Evolutionary conservation across 2,329 filamentous ascomycete genomes (phyloP).

Genomic region (Xylogone sp.): DNA sequence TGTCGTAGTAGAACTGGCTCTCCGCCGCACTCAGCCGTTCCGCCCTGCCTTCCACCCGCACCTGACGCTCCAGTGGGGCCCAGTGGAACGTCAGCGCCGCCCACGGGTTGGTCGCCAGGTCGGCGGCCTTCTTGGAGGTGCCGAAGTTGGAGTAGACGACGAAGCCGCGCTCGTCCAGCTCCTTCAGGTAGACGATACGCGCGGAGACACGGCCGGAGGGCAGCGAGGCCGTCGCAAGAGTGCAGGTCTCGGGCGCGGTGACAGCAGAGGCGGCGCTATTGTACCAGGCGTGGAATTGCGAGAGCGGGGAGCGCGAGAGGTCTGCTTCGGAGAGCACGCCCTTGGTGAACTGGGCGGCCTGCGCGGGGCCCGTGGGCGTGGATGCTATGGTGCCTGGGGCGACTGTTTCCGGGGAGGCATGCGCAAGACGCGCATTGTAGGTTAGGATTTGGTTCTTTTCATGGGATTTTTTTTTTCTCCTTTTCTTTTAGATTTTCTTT

Average conservation of each 20-base stretch:
- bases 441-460: slow-evolving; percentile 1
- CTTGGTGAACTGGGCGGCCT: slow-evolving; percentile 70
- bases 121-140: slow-evolving; percentile 64
- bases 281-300: slow-evolving; percentile 92
- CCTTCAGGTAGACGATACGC: slow-evolving; percentile 91
- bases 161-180: slow-evolving; percentile 74
- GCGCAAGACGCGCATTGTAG: not conserved
- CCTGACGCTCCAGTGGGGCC: slow-evolving; percentile 81
- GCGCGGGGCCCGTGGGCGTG: slow-evolving; percentile 41
- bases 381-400: slow-evolving; percentile 58
- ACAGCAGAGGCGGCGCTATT: slow-evolving; percentile 55
- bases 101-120: slow-evolving; percentile 70
- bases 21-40: slow-evolving; percentile 67
- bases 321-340: slow-evolving; percentile 58
- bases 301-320: slow-evolving; percentile 61
- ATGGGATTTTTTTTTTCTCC: too few relatives aligned
- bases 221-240: slow-evolving; percentile 77
- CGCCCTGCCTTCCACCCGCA: slow-evolving; percentile 77
- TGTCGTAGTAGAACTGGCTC: slow-evolving; percentile 66
- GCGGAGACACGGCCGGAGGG: slow-evolving; percentile 81
- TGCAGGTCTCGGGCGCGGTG: slow-evolving; percentile 82
- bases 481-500: not conserved
- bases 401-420: slow-evolving; percentile 34
- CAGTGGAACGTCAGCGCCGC: slow-evolving; percentile 89
- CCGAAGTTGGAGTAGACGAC: slow-evolving; percentile 93